Base-by-base conservation (phyloP, 495 filamentous ascomycete species). In the Penicillium waksmanii region DNA sequence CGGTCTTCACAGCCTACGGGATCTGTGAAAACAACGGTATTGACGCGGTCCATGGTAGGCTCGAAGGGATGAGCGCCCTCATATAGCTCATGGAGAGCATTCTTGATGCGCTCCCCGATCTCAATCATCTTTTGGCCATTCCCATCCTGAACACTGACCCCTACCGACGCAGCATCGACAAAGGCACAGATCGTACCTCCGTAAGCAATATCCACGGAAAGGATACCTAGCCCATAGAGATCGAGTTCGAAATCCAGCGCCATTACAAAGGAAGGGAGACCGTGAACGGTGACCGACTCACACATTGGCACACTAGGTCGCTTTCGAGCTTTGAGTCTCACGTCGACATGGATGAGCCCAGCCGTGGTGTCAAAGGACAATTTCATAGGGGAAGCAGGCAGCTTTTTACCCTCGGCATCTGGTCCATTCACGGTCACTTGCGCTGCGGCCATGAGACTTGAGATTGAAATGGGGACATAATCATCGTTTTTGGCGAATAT, bases 101-200 rank as follows among this genome's bases (percentile, higher is more conserved):
- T 19, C n/a, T 43, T 50, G 25, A 58, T 58, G 3, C 25, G 48
- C 17, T 58, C 48, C 11, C 56, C 56, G 33, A 34, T 9, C 7
- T 46, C 21, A 8, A 58, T 36, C 35, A 58, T 43, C 15, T 52
- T 25, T 21, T 58, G 19, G 36, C 27, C 56, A 18, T 58, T 13
- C 12, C 38, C 25, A 5, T 31, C 15, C 12, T 53, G 7, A 21
- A 52, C 19, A 15, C 18, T 53, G n/a, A 58, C 19, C 4, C 18
- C 49, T 8, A 53, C 18, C 0, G 23, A 47, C 5, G 27, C 27
- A 11, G 23, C 27, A 36, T 58, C 49, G 3, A 58, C 56, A 47
- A 58, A 52, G 3, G 56, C 56, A 36, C 49, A 53, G 15, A 58
- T 43, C 25, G 52, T 36, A 12, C 56, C 56, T 1, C 56, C 56